These are phyloP conservation scores for Pseudotsuga menziesii DNA, from an alignment of 75 land plant species.

Conservation along the genomic window DNA sequence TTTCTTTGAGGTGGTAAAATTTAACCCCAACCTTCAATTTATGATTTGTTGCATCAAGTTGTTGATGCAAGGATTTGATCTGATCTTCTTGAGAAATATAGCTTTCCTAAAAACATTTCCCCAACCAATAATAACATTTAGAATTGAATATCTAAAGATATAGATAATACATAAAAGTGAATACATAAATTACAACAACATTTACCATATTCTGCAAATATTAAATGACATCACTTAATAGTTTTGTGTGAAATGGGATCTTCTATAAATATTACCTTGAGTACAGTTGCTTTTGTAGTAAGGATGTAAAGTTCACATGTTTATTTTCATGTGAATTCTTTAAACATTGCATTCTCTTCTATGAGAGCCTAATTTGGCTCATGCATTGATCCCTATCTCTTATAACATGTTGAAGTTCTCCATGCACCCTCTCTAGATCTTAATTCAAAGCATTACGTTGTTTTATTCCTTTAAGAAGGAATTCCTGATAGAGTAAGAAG, in stretches of 20 bases:
- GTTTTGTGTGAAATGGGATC: no score
- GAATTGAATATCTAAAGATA: neutral
- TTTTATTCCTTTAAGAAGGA: conserved; percentile 12
- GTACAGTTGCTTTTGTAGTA: conserved; percentile 27
- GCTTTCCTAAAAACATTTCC: conserved; percentile 17
- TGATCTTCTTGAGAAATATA: conserved; percentile 15
- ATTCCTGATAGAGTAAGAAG: conserved; percentile 7
- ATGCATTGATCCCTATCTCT: conserved; percentile 21
- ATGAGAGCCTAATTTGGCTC: conserved; percentile 14
- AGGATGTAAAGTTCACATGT: conserved; percentile 20
- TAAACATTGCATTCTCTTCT: conserved; percentile 24
- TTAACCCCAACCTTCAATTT: conserved; percentile 19
- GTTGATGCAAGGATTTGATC: conserved; percentile 17
- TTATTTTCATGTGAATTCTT: conserved; percentile 20
- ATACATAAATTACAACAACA: no score
- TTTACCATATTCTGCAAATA: neutral
- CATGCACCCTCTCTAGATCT: conserved; percentile 11
- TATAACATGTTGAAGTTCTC: conserved; percentile 15
- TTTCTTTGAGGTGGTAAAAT: neutral
- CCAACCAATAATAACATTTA: neutral
- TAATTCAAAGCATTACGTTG: conserved; percentile 11
- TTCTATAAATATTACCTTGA: conserved; percentile 17
- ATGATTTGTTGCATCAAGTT: conserved; percentile 18
- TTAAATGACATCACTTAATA: neutral
- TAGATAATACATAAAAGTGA: neutral